These are phyloP conservation scores for Beauveria sp. DNA, from an alignment of 2,329 filamentous ascomycete genomes.

Conservation along the genomic window DNA sequence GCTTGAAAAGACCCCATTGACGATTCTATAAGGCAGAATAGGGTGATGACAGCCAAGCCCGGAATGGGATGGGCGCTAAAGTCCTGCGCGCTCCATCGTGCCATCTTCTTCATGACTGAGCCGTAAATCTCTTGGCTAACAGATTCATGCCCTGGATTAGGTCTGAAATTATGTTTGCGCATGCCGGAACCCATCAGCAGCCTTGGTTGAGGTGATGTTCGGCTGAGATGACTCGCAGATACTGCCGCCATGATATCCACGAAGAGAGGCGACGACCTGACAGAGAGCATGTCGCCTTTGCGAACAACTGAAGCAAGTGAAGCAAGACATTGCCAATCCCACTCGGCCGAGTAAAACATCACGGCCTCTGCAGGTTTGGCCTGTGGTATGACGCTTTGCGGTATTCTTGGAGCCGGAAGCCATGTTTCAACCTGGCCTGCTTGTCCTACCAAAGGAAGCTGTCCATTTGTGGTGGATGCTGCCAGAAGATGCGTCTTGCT, in stretches of 20 bases:
- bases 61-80: conserved; percentile 8
- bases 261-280: not conserved
- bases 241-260: conserved; percentile 5
- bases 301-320: not conserved
- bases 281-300: not conserved
- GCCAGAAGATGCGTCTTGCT: too few relatives aligned
- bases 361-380: not conserved
- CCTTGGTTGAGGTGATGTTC: conserved; percentile 1
- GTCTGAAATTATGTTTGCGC: not conserved
- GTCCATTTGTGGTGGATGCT: not conserved
- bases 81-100: conserved; percentile 9
- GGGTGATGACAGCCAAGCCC: conserved; percentile 12
- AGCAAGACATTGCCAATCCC: not conserved
- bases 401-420: not conserved
- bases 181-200: not conserved
- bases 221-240: conserved; percentile 11
- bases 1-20: conserved; percentile 18
- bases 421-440: not conserved
- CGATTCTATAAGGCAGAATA: conserved; percentile 18
- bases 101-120: conserved; percentile 10
- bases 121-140: conserved; percentile 12
- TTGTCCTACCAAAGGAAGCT: not conserved
- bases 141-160: conserved; percentile 9
- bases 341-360: not conserved
- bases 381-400: not conserved